Conservation (phyloP, 768 basidiomycete genomes). For the Suillus sp. region DNA sequence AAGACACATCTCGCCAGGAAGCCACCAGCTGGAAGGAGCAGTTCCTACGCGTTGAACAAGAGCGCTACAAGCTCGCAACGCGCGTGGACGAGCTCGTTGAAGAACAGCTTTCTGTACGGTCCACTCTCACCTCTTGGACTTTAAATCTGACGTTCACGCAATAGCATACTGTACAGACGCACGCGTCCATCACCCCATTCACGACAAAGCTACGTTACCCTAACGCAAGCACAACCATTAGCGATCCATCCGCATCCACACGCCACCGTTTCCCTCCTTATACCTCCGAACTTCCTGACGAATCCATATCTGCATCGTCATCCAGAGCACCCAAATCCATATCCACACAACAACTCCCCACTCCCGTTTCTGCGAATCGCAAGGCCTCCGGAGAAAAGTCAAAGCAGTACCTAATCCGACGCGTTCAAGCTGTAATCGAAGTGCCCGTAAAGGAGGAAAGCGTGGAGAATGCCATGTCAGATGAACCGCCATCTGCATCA, state of each 20-base stretch:
- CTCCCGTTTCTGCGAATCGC: constrained; percentile 34
- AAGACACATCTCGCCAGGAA: constrained; percentile 47
- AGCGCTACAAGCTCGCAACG: constrained; percentile 58
- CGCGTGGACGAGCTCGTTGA: constrained; percentile 61
- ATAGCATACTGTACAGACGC: constrained; percentile 18
- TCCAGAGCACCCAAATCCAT: constrained; percentile 29
- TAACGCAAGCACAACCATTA: constrained; percentile 15
- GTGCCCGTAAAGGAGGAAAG: constrained; percentile 68
- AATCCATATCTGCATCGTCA: constrained; percentile 35
- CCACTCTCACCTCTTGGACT: neutral
- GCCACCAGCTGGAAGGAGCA: constrained; percentile 80
- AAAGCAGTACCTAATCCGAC: constrained; percentile 49
- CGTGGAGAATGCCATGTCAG: constrained; percentile 39
- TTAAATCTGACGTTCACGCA: constrained; percentile 9
- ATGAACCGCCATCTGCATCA: constrained; percentile 10
- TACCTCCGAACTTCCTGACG: constrained; percentile 26
- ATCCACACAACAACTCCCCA: constrained; percentile 28
- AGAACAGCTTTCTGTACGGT: constrained; percentile 49
- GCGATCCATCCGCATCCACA: constrained; percentile 34
- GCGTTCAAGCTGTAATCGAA: constrained; percentile 61
- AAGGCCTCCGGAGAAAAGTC: constrained; percentile 16
- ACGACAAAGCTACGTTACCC: constrained; percentile 36
- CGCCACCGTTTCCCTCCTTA: constrained; percentile 21
- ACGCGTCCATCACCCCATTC: constrained; percentile 27
- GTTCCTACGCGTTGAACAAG: constrained; percentile 72